These are phyloP conservation scores for Mycena metata DNA, from an alignment of 768 basidiomycete genomes.

Conservation along the genomic window DNA sequence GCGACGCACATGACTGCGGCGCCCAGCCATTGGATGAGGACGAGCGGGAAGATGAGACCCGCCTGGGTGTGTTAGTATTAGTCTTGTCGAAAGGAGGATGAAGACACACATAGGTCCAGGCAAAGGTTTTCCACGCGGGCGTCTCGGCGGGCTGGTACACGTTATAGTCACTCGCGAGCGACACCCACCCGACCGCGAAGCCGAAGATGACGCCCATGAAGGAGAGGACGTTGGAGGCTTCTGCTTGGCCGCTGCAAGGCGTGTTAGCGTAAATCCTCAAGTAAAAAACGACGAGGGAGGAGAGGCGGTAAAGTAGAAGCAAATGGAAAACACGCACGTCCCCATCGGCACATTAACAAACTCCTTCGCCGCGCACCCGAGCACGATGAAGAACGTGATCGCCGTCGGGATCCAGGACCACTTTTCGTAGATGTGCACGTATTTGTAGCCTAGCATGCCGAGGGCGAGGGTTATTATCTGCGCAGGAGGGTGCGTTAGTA, in stretches of 20 bases:
- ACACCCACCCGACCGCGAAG: conserved; percentile 64
- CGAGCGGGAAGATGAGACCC: conserved; percentile 41
- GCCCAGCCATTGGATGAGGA: conserved; percentile 62
- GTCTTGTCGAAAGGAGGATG: background rate
- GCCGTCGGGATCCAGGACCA: conserved; percentile 58
- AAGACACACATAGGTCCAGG: conserved; percentile 55
- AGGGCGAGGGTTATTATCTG: conserved; percentile 49
- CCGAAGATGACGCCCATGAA: conserved; percentile 58
- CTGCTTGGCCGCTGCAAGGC: conserved; percentile 42
- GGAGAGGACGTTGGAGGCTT: conserved; percentile 52
- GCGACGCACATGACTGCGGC: conserved; percentile 55
- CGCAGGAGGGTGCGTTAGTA: background rate
- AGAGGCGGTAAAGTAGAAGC: too few relatives aligned
- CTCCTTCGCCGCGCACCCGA: conserved; percentile 63
- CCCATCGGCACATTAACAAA: conserved; percentile 46
- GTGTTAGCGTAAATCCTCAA: background rate
- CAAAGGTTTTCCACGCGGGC: conserved; percentile 53
- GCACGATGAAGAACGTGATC: conserved; percentile 52
- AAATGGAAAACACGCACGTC: conserved; percentile 22
- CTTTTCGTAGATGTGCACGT: conserved; percentile 57
- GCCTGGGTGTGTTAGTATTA: background rate
- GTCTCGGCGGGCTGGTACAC: conserved; percentile 55
- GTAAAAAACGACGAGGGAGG: too few relatives aligned
- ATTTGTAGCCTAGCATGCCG: conserved; percentile 57
- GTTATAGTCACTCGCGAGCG: conserved; percentile 57